A percentile compares a stretch with the other conserved stretches of the same genome.
Conservation (phyloP, 1,284 basidiomycete species). For the Malassezia sympodialis region DNA sequence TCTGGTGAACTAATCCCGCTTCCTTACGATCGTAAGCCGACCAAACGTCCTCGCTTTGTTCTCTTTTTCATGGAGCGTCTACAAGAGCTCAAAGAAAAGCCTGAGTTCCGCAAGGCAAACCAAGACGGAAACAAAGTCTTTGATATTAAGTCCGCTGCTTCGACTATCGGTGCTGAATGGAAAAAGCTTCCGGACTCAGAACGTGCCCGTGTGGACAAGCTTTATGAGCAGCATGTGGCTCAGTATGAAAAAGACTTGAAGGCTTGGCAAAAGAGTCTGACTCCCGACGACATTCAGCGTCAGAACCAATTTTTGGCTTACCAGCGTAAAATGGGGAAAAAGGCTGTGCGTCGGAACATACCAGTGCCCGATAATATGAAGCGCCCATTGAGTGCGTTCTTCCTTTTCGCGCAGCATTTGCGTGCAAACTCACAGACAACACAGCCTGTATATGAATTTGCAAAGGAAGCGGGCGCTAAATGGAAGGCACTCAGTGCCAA, state of each 20-base stretch:
- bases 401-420: constrained; percentile 33
- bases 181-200: constrained; percentile 22
- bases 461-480: constrained; percentile 24
- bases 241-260: constrained; percentile 31
- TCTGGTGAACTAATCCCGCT: constrained; percentile 29
- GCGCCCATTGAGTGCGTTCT: constrained; percentile 33
- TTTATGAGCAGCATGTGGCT: constrained; percentile 26
- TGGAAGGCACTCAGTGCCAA: constrained; percentile 29
- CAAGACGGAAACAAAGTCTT: constrained; percentile 25
- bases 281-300: constrained; percentile 39
- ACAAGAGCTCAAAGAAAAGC: constrained; percentile 24
- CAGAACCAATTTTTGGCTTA: constrained; percentile 36
- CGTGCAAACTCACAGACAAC: constrained; percentile 19
- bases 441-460: constrained; percentile 23
- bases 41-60: constrained; percentile 27
- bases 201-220: constrained; percentile 22
- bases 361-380: constrained; percentile 35
- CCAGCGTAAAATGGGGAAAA: constrained; percentile 35
- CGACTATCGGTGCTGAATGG: constrained; percentile 33
- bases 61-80: constrained; percentile 35
- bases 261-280: constrained; percentile 31
- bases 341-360: constrained; percentile 24
- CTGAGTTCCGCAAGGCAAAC: constrained; percentile 26
- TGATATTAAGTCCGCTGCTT: constrained; percentile 28
- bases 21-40: constrained; percentile 39